Base-by-base conservation (phyloP, 192 early-diverging fungal species). In the Coemansia sp. region DNA sequence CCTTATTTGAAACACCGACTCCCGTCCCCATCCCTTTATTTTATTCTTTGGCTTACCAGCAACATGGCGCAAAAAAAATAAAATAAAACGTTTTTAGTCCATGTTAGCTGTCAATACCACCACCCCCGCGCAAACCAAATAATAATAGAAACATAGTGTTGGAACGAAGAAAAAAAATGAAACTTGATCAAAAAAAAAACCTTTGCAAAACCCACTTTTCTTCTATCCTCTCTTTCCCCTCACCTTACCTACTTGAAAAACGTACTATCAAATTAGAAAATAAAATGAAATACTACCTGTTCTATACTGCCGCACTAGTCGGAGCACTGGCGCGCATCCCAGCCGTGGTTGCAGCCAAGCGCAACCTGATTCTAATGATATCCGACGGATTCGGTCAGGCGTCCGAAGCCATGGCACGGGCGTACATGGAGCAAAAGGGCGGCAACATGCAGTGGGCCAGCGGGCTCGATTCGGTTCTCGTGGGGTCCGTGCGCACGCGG, bases 351-450 rank as follows among this genome's bases (percentile, higher is more conserved):
- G 22, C 59, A 38, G 57, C 36, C 13, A 68, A 63, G 15, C 76
- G 76, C 56, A 86, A 83, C 59, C 67, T 88, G 13, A 84, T 88
- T 6, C 75, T 88, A 35, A 87, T 87, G 83, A 70, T 87, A 9
- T 84, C 85, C 0, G 87, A 88, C 63, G 87, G 87, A 0, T 87
- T 88, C 65, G 87, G 87, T 8, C 59, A 81, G 35, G 76, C 87
- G 0, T 85, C 85, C 9, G 84, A 86, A 52, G 72, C 86, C 8
- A 76, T 85, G 63, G 87, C 86, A 0, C 76, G 86, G n/a, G 69
- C 73, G 20, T 85, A 53, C 45, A 43, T 62, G 19, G 66, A 70
- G 65, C 62, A 81, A 25, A 9, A 33, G 15, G 40, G 50, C 4
- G 25, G 25, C 9, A 35, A 49, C 14, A 38, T 22, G 9, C 59